These are phyloP conservation scores for Xylariaceae sp. DNA, from an alignment of 2,329 filamentous ascomycete species.

Conservation along the genomic window DNA sequence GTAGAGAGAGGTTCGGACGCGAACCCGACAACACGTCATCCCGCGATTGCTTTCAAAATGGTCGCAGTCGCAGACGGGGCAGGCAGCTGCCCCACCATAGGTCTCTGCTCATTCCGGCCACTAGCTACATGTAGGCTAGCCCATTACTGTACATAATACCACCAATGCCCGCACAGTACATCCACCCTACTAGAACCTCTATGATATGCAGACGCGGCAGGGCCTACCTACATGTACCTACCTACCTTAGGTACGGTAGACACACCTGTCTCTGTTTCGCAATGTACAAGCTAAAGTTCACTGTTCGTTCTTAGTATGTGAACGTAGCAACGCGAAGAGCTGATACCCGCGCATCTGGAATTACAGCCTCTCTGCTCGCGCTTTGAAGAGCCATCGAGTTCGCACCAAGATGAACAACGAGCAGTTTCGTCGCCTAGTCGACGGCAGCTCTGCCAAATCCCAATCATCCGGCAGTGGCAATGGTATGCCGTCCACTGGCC, in stretches of 20 bases:
- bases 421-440: slow-evolving; percentile 81
- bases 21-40: slow-evolving; percentile 38
- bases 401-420: slow-evolving; percentile 78
- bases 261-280: too few relatives aligned
- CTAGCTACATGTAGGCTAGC: too few relatives aligned
- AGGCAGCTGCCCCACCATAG: slow-evolving; percentile 1
- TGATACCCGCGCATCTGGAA: neutral
- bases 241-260: too few relatives aligned
- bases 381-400: too few relatives aligned
- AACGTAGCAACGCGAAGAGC: neutral
- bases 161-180: too few relatives aligned
- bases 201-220: too few relatives aligned
- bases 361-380: neutral
- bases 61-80: neutral
- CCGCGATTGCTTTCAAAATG: slow-evolving; percentile 32
- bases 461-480: slow-evolving; percentile 32
- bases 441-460: slow-evolving; percentile 44
- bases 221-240: too few relatives aligned
- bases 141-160: too few relatives aligned
- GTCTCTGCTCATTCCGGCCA: too few relatives aligned
- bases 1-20: slow-evolving; percentile 9
- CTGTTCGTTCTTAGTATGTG: too few relatives aligned
- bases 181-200: too few relatives aligned
- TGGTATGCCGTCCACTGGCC: slow-evolving; percentile 34
- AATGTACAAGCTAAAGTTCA: too few relatives aligned